Conservation (phyloP, 2,329 filamentous ascomycete genomes). For the Paraphoma chrysanthemicola region DNA sequence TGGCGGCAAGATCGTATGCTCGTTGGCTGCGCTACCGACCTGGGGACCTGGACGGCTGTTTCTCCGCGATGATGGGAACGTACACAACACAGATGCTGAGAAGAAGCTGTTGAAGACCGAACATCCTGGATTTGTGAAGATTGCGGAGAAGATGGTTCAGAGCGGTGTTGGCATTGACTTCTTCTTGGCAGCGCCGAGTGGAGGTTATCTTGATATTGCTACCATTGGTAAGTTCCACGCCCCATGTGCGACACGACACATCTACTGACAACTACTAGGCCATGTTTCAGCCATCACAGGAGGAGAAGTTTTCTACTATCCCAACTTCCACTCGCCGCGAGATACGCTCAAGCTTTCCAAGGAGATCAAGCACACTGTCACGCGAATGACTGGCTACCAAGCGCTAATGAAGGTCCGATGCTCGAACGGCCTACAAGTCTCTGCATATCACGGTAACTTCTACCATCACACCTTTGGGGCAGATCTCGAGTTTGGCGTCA, state of each 20-base stretch:
- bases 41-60: constrained; percentile 88
- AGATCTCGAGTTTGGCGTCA: constrained; percentile 89
- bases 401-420: constrained; percentile 98
- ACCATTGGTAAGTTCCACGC: constrained; percentile 72
- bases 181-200: constrained; percentile 89
- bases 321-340: constrained; percentile 89
- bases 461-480: constrained; percentile 94
- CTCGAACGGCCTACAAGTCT: constrained; percentile 92
- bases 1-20: constrained; percentile 91
- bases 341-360: constrained; percentile 83
- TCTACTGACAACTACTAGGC: constrained; percentile 56
- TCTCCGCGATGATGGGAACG: constrained; percentile 86
- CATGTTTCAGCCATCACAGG: constrained; percentile 89
- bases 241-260: neutral
- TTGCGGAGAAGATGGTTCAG: constrained; percentile 85
- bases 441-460: constrained; percentile 95
- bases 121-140: constrained; percentile 84
- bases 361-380: constrained; percentile 86
- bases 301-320: constrained; percentile 95
- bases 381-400: constrained; percentile 91
- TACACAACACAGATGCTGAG: constrained; percentile 81
- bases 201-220: constrained; percentile 90
- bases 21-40: constrained; percentile 84
- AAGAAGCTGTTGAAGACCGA: constrained; percentile 93
- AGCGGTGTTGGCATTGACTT: constrained; percentile 89